phyloP scores from a whole-genome alignment of 164 flowering plant species.

The Berberis thunbergii region DNA sequence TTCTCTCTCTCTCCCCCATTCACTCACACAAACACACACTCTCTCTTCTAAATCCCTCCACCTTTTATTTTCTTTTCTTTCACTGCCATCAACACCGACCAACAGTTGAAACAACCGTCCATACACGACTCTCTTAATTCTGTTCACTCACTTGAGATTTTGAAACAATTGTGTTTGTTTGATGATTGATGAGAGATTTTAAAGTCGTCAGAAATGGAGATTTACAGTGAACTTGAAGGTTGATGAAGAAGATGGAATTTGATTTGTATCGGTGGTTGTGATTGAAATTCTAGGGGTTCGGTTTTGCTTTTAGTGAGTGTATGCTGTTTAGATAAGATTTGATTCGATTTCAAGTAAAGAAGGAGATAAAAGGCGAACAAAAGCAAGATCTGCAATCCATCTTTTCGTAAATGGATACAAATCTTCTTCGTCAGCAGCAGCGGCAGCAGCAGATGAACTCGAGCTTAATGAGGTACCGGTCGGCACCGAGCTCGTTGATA shows the following conservation, averaged over 20 bases:
- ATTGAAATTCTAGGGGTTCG: background rate
- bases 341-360: background rate
- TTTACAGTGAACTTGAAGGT: too few species aligned
- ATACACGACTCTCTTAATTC: background rate
- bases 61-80: background rate
- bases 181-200: background rate
- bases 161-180: background rate
- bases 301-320: background rate
- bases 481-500: slow-evolving; percentile 42
- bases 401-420: slow-evolving; percentile 8
- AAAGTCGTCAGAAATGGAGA: too few species aligned
- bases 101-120: slow-evolving; percentile 6
- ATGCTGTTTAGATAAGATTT: background rate
- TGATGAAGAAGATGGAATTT: background rate
- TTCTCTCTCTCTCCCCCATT: too few species aligned
- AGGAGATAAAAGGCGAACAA: too few species aligned
- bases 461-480: slow-evolving; percentile 35
- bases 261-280: background rate
- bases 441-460: slow-evolving; percentile 17
- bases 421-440: slow-evolving; percentile 3
- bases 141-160: slow-evolving; percentile 10
- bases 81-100: background rate
- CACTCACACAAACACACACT: background rate
- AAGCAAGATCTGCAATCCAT: background rate
- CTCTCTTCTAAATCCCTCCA: background rate